These are phyloP conservation scores for Exsudoporus floridanus DNA, from an alignment of 1,284 basidiomycete species.

Conservation along the genomic window DNA sequence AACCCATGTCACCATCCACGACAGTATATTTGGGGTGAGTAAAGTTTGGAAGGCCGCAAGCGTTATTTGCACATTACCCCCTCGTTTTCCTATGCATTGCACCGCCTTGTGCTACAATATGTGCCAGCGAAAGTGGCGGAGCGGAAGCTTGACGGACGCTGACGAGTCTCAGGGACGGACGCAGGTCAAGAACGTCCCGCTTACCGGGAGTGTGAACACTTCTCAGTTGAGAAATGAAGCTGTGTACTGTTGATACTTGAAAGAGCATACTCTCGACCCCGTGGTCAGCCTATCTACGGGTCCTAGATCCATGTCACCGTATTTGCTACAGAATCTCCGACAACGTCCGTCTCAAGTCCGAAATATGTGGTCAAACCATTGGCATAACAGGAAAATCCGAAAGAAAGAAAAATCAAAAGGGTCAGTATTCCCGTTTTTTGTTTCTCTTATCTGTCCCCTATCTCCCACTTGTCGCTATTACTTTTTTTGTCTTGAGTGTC, in stretches of 20 bases:
- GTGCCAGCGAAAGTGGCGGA: constrained; percentile 12
- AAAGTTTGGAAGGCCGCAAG: neutral
- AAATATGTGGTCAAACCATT: too few species aligned
- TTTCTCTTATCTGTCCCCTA: too few species aligned
- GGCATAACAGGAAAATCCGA: too few species aligned
- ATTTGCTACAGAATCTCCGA: too few species aligned
- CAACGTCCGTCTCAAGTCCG: too few species aligned
- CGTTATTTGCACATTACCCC: neutral
- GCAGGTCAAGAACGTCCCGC: constrained; percentile 8
- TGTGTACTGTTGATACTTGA: constrained; percentile 9
- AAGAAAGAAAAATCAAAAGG: too few species aligned
- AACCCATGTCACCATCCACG: neutral
- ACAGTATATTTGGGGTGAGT: neutral
- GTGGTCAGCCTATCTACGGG: too few species aligned
- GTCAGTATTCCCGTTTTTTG: too few species aligned
- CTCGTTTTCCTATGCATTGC: neutral
- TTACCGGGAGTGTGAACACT: constrained; percentile 27
- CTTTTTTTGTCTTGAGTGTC: too few species aligned
- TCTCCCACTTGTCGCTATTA: too few species aligned
- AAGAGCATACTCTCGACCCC: constrained; percentile 1
- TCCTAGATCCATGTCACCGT: too few species aligned
- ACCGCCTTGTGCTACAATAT: neutral
- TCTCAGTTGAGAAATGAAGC: constrained; percentile 15
- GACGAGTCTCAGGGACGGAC: constrained; percentile 27
- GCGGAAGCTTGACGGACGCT: constrained; percentile 26